These are phyloP conservation scores for Diaporthe eres DNA, from an alignment of 2,329 filamentous ascomycete species.

Conservation along the genomic window DNA sequence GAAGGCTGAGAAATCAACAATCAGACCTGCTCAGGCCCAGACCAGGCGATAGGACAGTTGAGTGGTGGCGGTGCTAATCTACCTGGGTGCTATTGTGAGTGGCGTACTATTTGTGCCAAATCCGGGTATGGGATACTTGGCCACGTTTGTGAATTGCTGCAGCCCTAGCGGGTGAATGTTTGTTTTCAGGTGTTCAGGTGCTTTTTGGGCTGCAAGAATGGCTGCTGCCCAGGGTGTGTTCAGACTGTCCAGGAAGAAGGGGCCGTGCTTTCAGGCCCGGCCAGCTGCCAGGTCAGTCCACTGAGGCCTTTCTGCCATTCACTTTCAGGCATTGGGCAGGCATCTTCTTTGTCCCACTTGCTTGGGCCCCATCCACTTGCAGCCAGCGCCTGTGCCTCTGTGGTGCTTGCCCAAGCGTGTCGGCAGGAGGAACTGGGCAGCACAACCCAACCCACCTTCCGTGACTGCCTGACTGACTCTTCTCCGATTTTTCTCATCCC, in stretches of 20 bases:
- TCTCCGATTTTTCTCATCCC: constrained; percentile 32
- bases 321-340: neutral
- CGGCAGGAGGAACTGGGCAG: constrained; percentile 9
- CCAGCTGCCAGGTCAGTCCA: constrained; percentile 4
- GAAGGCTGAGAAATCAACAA: constrained; percentile 16
- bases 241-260: neutral
- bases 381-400: neutral
- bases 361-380: constrained; percentile 16
- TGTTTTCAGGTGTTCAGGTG: constrained; percentile 6
- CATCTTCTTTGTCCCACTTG: constrained; percentile 27
- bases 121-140: neutral
- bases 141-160: neutral
- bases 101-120: neutral
- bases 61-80: neutral
- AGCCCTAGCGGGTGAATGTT: neutral
- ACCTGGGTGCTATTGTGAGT: neutral
- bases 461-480: constrained; percentile 27
- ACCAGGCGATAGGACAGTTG: neutral
- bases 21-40: neutral
- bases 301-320: constrained; percentile 25
- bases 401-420: neutral
- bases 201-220: neutral
- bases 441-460: constrained; percentile 14
- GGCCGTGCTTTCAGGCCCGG: constrained; percentile 18
- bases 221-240: constrained; percentile 1